Evolutionary conservation across 345 rosid genomes (phyloP).

Genomic region (Camelina sativa): DNA sequence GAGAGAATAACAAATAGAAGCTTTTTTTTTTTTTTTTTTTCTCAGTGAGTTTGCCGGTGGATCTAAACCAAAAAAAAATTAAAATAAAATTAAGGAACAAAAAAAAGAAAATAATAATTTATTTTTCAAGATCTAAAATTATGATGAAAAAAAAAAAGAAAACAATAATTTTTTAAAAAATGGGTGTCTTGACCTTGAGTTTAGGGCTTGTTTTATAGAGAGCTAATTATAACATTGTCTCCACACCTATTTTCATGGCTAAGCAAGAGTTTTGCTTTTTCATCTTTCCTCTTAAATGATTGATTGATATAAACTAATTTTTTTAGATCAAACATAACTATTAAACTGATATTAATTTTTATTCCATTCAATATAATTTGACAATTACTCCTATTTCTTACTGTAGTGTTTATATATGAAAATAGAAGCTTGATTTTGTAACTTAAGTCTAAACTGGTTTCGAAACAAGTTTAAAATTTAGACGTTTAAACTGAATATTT

Average conservation of each 20-base stretch:
- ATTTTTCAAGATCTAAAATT: constrained; percentile 38
- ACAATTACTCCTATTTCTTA: constrained; percentile 1
- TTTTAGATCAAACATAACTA: not conserved
- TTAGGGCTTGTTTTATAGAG: constrained; percentile 41
- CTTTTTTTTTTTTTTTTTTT: constrained; percentile 37
- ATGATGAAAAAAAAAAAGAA: constrained; percentile 1
- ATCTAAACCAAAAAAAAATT: constrained; percentile 24
- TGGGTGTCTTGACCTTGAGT: constrained; percentile 47
- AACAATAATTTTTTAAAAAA: constrained; percentile 9
- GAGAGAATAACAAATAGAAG: constrained; percentile 15
- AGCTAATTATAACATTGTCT: constrained; percentile 44
- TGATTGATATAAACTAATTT: constrained; percentile 23
- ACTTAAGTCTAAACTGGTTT: not conserved
- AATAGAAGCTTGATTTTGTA: not conserved
- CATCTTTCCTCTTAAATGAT: constrained; percentile 32
- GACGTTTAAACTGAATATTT: not conserved
- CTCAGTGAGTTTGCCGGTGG: constrained; percentile 47
- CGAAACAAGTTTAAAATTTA: not conserved
- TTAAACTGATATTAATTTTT: not conserved
- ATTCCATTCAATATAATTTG: not conserved
- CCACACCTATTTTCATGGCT: constrained; percentile 42
- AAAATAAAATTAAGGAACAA: not conserved
- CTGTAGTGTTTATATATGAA: not conserved
- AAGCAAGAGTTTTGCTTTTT: constrained; percentile 44
- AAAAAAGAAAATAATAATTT: constrained; percentile 9